phyloP scores from a whole-genome alignment of 164 flowering plant species.

The Berberis thunbergii region DNA sequence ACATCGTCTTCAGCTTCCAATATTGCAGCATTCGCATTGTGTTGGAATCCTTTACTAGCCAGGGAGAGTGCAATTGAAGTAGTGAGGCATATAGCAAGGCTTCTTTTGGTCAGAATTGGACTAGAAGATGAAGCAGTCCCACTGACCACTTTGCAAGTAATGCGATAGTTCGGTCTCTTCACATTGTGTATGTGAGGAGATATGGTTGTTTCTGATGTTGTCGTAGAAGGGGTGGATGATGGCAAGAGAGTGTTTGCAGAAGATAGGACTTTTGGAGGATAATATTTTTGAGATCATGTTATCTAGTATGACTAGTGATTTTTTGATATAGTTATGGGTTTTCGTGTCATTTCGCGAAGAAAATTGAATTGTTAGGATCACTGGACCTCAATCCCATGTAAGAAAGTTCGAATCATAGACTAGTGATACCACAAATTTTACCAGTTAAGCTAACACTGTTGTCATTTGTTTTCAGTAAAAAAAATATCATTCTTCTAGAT shows the following conservation, averaged over 20 bases:
- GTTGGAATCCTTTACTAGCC: slow-evolving; percentile 10
- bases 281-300: slow-evolving; percentile 25
- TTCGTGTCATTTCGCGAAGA: too few relatives aligned
- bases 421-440: too few relatives aligned
- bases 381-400: too few relatives aligned
- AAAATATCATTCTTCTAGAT: too few relatives aligned
- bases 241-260: slow-evolving; percentile 31
- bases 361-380: too few relatives aligned
- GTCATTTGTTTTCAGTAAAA: too few relatives aligned
- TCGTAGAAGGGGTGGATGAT: slow-evolving; percentile 23
- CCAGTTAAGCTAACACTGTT: too few relatives aligned
- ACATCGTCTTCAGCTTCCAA: slow-evolving; percentile 78
- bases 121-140: slow-evolving; percentile 11
- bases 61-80: slow-evolving; percentile 28
- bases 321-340: too few relatives aligned
- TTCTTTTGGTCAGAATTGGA: slow-evolving; percentile 36
- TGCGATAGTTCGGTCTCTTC: slow-evolving; percentile 11
- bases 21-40: slow-evolving; percentile 51
- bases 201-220: slow-evolving; percentile 13
- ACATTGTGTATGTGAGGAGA: slow-evolving; percentile 7
- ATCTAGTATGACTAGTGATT: neutral
- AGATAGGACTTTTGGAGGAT: slow-evolving; percentile 35
- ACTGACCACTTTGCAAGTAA: slow-evolving; percentile 24
- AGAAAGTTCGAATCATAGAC: too few relatives aligned
- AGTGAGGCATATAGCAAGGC: slow-evolving; percentile 30